Base-by-base conservation (phyloP, 768 basidiomycete genomes). In the Suillus discolor region DNA sequence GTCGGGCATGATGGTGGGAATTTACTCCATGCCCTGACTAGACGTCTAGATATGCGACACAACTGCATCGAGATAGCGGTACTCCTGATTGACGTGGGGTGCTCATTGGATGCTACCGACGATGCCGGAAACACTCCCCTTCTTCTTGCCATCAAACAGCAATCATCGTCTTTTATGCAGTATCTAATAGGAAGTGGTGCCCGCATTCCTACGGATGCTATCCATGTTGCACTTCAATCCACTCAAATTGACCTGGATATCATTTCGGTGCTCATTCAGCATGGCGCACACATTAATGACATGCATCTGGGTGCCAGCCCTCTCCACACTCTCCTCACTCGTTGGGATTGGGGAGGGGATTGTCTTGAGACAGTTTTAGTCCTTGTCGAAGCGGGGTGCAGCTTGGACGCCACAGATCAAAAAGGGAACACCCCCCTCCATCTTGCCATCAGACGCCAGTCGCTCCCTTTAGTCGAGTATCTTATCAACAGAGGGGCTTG, bases 361-460 rank as follows among this genome's bases (percentile, higher is more conserved):
- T 61, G 57, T 57, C 28, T 64, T 0, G 57, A 61, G 42, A 36
- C 41, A n/a, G 18, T 25, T 3, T 36, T 20, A 2, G 1, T 60
- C 42, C 63, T 64, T 12, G n/a, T 45, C 16, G 38, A 64, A 38
- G 57, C 54, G 6, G 63, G 63, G 13, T 63, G 49, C 62, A 28
- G 16, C 31, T n/a, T 64, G 12, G n/a, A 57, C 1, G 41, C 42
- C 18, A 41, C 2, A 18, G 55, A 64, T 41, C 0, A 34, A 6
- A 16, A 31, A 0, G 63, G 63, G 25, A 25, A 57, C 3, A 25
- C 57, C 8, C 38, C 63, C 1, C 31, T 61, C 18, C 63, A 64
- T 0, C 38, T 64, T 34, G 63, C 63, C 3, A 44, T 42, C 25
- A 36, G 18, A 3, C 25, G 20, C 12, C 49, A 53, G 18, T 63